Evolutionary conservation across 2,329 filamentous ascomycete genomes (phyloP).

Genomic region (Ceratocystis huliohia): DNA sequence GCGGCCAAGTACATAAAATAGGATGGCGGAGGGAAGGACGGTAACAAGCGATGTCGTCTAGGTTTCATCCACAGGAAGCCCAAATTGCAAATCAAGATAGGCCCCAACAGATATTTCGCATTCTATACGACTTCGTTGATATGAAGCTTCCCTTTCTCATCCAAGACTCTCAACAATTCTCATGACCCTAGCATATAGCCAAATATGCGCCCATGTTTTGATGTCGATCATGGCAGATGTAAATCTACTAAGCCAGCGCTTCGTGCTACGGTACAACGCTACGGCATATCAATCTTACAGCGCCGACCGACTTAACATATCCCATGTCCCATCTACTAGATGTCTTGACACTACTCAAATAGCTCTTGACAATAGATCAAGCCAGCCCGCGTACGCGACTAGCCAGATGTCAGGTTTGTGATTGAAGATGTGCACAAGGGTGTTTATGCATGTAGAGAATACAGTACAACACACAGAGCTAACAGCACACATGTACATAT

Average conservation of each 20-base stretch:
- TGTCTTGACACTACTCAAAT: background rate
- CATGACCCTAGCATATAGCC: background rate
- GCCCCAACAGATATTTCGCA: conserved; percentile 1
- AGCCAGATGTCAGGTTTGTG: too few relatives aligned
- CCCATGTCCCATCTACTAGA: background rate
- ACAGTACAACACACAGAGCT: background rate
- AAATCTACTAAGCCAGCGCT: background rate
- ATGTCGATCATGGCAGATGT: background rate
- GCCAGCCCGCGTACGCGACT: background rate
- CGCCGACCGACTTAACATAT: background rate
- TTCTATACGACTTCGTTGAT: background rate
- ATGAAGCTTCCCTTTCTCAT: background rate
- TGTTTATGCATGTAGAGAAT: background rate
- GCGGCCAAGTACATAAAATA: background rate
- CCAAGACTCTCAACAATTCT: background rate
- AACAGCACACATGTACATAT: background rate
- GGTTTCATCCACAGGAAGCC: background rate
- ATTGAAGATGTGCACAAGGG: background rate
- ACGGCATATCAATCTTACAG: background rate
- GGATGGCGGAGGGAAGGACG: background rate
- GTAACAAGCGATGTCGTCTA: background rate
- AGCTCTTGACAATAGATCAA: background rate
- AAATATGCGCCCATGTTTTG: background rate
- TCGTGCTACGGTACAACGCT: background rate
- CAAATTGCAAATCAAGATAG: background rate